phyloP scores from a whole-genome alignment of 2,329 filamentous ascomycete species.

The Microcyclosporella mali region DNA sequence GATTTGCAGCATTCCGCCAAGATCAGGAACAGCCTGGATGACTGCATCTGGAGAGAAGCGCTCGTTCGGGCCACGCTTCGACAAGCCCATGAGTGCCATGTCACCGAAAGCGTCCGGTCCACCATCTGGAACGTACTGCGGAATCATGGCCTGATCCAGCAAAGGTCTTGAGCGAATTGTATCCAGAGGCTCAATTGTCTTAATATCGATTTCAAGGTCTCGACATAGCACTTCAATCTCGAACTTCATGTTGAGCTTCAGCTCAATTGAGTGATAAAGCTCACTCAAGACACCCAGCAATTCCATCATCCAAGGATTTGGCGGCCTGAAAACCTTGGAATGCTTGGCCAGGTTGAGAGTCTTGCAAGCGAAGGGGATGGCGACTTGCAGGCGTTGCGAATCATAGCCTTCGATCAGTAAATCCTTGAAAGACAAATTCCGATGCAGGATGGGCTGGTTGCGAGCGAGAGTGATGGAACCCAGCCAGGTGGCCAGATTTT shows the following conservation, averaged over 20 bases:
- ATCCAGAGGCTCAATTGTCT: conserved; percentile 78
- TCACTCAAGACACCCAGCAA: conserved; percentile 87
- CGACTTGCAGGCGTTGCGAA: conserved; percentile 81
- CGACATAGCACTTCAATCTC: conserved; percentile 98
- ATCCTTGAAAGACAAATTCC: conserved; percentile 95
- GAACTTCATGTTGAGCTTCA: conserved; percentile 96
- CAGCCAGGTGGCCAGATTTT: conserved; percentile 90
- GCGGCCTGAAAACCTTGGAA: conserved; percentile 85
- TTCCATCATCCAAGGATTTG: conserved; percentile 97
- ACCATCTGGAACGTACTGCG: conserved; percentile 40
- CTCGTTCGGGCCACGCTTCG: conserved; percentile 56
- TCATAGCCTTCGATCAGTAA: conserved; percentile 89
- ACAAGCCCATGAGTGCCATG: conserved; percentile 63
- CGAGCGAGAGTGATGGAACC: conserved; percentile 87
- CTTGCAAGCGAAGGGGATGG: conserved; percentile 97
- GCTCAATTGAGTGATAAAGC: conserved; percentile 83
- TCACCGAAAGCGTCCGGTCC: conserved; percentile 73
- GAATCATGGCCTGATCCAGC: conserved; percentile 29
- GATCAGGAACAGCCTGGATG: conserved; percentile 74
- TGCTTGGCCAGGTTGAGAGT: conserved; percentile 77
- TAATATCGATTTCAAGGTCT: conserved; percentile 84
- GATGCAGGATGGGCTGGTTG: conserved; percentile 91
- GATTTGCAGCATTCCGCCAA: conserved; percentile 71
- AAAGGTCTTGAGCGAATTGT: conserved; percentile 69
- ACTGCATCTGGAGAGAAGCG: conserved; percentile 72